A percentile compares a stretch with the other conserved stretches of the same genome.
phyloP scores from a whole-genome alignment of 352 stramenopile species.

The Phytophthora podocarpi region DNA sequence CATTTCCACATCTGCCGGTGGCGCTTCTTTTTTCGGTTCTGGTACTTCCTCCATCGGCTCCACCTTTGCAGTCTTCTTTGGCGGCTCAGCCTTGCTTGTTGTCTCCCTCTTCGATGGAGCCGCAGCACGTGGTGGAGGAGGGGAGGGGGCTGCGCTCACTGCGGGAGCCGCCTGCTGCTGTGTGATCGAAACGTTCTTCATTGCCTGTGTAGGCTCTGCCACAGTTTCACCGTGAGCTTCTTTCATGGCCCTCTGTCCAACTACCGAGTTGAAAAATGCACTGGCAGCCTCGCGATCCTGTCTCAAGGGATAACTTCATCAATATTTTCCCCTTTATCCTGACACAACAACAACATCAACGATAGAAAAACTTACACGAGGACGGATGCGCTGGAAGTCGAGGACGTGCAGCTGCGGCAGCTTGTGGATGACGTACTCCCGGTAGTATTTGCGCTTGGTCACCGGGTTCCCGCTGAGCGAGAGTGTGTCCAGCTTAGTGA shows the following conservation, averaged over 20 bases:
- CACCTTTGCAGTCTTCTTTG: constrained; percentile 23
- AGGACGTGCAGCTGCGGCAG: constrained; percentile 87
- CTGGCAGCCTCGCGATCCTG: constrained; percentile 80
- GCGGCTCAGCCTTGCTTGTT: constrained; percentile 11
- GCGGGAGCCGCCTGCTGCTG: constrained; percentile 21
- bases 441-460: constrained; percentile 90
- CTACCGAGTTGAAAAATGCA: constrained; percentile 77
- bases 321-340: neutral
- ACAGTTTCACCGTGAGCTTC: constrained; percentile 53
- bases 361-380: constrained; percentile 68
- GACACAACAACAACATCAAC: neutral
- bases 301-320: neutral
- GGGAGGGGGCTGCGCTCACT: constrained; percentile 27
- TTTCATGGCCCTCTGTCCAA: constrained; percentile 67
- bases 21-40: constrained; percentile 22
- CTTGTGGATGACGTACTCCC: constrained; percentile 92
- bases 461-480: constrained; percentile 91
- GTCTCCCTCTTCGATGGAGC: constrained; percentile 18
- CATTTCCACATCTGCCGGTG: constrained; percentile 62
- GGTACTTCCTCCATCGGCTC: constrained; percentile 28
- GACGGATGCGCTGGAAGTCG: constrained; percentile 87
- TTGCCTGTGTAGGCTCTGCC: constrained; percentile 43
- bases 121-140: constrained; percentile 33
- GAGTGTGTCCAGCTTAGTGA: constrained; percentile 87
- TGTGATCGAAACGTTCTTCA: constrained; percentile 45